Evolutionary conservation across 495 filamentous ascomycete species (phyloP), one percentile per base, ranked within the genome.

Genomic region (Talaromyces nanjingensis): DNA sequence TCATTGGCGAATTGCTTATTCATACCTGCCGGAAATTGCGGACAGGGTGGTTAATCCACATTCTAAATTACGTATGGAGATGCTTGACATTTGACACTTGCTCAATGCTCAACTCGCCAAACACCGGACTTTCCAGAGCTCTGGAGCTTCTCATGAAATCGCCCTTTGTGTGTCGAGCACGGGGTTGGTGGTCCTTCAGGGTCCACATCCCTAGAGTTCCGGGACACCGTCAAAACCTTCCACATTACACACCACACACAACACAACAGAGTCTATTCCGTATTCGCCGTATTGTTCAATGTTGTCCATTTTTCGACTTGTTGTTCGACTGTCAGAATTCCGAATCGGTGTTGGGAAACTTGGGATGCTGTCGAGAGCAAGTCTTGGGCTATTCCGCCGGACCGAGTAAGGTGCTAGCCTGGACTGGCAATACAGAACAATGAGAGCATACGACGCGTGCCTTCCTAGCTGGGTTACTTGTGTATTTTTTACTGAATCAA

Each of bases 201-300:
- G 16, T 31, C 59, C 59, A 61, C 59, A 61, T 47, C 37, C 59
- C 59, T 61, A 12, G 59, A 27, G 34, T 61, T 49, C 59, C 59
- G 59, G 37, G 20, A 47, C 34, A 14, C 59, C 59, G 22, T 47
- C 59, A 25, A 61, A 61, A 34, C 22, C 29, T 18, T 14, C 56
- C 5, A 27, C 29, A 27, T 3, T 27, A 27, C 27, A 4, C 1
- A 24, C 0, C 22, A 55, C 52, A 9, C 24, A 37, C 27, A 8
- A 6, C 16, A 47, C 31, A 42, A 16, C 37, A 42, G 11, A 42
- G 12, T 4, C 37, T 42, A 42, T 42, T 14, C 37, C 37, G 37
- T 42, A n/a, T 42, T 16, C 34, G 2, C 47, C 47, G 18, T 12
- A 54, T 16, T 54, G 14, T 16, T 42, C n/a, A 4, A 2, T 45